Base-by-base conservation (phyloP, 164 flowering plant genomes). In the Aristolochia californica region DNA sequence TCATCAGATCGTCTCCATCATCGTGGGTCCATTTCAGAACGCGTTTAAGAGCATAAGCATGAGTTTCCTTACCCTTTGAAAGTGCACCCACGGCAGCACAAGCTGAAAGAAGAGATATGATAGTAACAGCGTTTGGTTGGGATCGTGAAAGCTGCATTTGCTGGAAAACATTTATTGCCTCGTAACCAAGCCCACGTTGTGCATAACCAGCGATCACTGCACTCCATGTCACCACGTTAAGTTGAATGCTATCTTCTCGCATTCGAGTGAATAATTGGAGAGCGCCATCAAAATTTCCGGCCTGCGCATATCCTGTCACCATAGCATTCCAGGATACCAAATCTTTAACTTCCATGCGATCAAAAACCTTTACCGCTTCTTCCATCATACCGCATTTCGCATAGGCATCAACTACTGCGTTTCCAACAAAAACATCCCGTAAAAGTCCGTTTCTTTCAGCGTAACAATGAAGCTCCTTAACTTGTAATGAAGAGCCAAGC, bases 241-340 rank as follows among this genome's bases (percentile, higher is more conserved):
- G 66, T 40, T 76, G 73, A 62, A 87, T 78, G 11, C 62, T 66
- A 59, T 72, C 68, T 40, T 67, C 72, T 53, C 64, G 48, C 91
- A 84, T 85, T 60, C 65, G 72, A 67, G 75, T 72, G 66, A 85
- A 77, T 61, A 87, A 56, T 44, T 66, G 40, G 50, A 85, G 57
- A 18, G 80, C 87, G 47, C 77, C 83, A 4, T 69, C 80, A 66
- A 78, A 79, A 30, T 73, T 69, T 8, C 95, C 84, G 62, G 70
- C 63, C 64, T 83, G 87, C 3, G 91, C 80, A 66, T 75, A 87
- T 50, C 87, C 95, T 23, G 89, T 83, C 18, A 87, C 89, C 80
- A 87, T 70, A 0, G 80, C 79, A 71, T 83, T 83, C 97, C 97
- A 89, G 0, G 97, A 80, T 13, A 89, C 88, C 40, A 89, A 80